Conservation (phyloP, 139 green algal species). For the Chlorella vulgaris region DNA sequence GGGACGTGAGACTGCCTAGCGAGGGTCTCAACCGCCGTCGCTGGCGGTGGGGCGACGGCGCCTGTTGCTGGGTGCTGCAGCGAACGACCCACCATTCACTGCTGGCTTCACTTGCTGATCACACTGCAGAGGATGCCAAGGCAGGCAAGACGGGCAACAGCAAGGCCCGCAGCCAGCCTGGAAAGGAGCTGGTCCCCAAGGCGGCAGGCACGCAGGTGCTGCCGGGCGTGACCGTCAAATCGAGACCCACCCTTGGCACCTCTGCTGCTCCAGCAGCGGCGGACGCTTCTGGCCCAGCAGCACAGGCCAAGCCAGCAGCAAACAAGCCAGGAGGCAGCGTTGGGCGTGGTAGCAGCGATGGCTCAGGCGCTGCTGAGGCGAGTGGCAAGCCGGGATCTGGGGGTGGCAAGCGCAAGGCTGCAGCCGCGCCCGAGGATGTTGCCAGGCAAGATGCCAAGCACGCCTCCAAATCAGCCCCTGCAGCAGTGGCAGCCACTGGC, state of each 20-base stretch:
- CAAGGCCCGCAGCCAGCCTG: neutral
- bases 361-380: neutral
- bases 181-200: neutral
- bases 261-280: neutral
- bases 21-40: too few relatives aligned
- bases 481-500: neutral
- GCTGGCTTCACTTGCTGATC: neutral
- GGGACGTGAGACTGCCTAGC: too few relatives aligned
- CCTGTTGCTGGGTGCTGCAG: neutral
- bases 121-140: constrained; percentile 17
- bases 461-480: neutral
- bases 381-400: neutral
- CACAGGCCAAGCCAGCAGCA: neutral
- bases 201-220: constrained; percentile 21
- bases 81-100: too few relatives aligned
- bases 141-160: neutral
- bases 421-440: neutral
- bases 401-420: constrained; percentile 28
- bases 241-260: neutral
- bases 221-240: constrained; percentile 11
- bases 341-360: neutral
- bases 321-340: neutral
- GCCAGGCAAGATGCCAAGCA: neutral
- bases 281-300: neutral
- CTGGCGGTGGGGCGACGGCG: neutral